A percentile compares a stretch with the other conserved stretches of the same genome.
Evolutionary conservation across 108 stramenopile species (phyloP).

Genomic region (Cyclotella sp.): DNA sequence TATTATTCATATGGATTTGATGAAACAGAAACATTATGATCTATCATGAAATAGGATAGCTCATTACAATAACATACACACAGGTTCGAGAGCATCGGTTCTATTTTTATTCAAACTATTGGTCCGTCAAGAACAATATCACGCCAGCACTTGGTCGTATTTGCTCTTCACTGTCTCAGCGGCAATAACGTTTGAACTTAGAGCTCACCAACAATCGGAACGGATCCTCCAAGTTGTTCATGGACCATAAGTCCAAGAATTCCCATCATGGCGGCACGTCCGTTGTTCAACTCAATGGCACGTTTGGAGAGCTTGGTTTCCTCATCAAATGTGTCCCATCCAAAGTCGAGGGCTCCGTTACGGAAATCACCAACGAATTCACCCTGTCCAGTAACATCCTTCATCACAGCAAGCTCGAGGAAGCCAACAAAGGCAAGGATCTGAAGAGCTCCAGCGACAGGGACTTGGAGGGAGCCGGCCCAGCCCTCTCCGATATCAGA

Average conservation of each 20-base stretch:
- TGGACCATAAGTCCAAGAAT: slow-evolving; percentile 82
- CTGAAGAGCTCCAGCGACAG: slow-evolving; percentile 18
- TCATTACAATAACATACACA: too few species aligned
- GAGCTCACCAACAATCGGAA: slow-evolving; percentile 28
- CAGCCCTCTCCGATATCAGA: slow-evolving; percentile 14
- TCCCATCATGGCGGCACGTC: slow-evolving; percentile 51
- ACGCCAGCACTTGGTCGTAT: slow-evolving; percentile 2
- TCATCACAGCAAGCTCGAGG: slow-evolving; percentile 46
- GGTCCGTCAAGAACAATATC: neutral
- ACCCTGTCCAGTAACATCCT: slow-evolving; percentile 26
- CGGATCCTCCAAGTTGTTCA: slow-evolving; percentile 59
- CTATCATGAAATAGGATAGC: too few species aligned
- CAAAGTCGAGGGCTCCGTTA: slow-evolving; percentile 71
- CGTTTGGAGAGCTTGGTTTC: slow-evolving; percentile 73
- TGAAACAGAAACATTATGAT: too few species aligned
- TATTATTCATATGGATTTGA: too few species aligned
- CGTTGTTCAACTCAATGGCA: slow-evolving; percentile 16
- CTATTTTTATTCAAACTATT: too few species aligned
- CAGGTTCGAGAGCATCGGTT: too few species aligned
- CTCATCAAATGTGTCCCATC: slow-evolving; percentile 70
- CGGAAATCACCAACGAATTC: slow-evolving; percentile 72
- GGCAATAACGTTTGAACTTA: neutral
- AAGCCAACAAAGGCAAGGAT: slow-evolving; percentile 14
- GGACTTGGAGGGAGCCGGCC: slow-evolving; percentile 19
- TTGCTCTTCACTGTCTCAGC: neutral